Percentiles rank a stretch among this genome's conserved stretches.
Conservation (phyloP, 768 basidiomycete genomes). For the Leccinum uliginosum region DNA sequence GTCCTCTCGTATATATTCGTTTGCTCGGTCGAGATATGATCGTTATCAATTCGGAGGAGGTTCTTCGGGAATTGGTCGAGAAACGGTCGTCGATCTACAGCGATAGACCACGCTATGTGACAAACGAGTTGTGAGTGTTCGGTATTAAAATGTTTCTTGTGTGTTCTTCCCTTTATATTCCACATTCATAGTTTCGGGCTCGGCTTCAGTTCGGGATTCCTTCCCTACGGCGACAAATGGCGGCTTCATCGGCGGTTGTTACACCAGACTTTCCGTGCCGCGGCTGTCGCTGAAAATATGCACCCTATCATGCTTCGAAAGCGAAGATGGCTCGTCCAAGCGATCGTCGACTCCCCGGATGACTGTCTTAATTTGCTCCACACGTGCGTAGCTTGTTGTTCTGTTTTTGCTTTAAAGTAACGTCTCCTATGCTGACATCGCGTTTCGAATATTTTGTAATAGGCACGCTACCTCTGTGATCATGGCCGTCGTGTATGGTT, state of each 20-base stretch:
- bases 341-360: slow-evolving; percentile 1
- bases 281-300: slow-evolving; percentile 1
- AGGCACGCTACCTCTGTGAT: slow-evolving; percentile 24
- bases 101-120: slow-evolving; percentile 9
- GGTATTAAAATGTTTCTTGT: not conserved
- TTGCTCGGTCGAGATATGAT: slow-evolving; percentile 1
- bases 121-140: slow-evolving; percentile 7
- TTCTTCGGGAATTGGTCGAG: slow-evolving; percentile 11
- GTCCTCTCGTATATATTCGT: slow-evolving; percentile 1
- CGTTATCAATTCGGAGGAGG: slow-evolving; percentile 10
- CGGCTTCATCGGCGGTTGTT: slow-evolving; percentile 12
- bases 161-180: not conserved
- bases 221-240: not conserved
- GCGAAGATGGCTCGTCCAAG: slow-evolving; percentile 5
- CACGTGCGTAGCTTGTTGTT: not conserved
- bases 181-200: slow-evolving; percentile 8
- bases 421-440: not conserved
- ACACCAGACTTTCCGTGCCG: slow-evolving; percentile 11
- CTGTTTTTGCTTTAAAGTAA: not conserved
- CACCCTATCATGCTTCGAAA: slow-evolving; percentile 8
- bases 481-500: slow-evolving; percentile 8
- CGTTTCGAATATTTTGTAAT: not conserved
- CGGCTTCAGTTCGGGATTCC: slow-evolving; percentile 8
- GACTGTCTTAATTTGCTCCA: slow-evolving; percentile 2
- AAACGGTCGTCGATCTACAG: slow-evolving; percentile 12